Evolutionary conservation across 2,329 filamentous ascomycete genomes (phyloP).

Genomic region (Diaporthe vaccinii): DNA sequence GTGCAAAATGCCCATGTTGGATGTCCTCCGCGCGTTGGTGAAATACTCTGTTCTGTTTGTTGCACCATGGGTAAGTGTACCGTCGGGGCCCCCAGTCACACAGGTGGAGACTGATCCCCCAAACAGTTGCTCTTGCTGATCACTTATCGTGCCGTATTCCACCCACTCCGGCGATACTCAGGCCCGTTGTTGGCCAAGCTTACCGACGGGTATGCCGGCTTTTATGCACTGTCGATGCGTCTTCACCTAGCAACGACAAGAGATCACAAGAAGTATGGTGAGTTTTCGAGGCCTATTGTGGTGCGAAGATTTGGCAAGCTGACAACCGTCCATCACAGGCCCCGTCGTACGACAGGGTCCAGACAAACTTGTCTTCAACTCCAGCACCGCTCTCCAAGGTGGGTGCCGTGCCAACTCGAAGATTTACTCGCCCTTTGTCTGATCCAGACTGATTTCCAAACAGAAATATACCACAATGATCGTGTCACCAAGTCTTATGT

Average conservation of each 20-base stretch:
- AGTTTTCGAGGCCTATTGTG: neutral
- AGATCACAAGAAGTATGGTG: slow-evolving; percentile 22
- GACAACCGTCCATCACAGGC: neutral
- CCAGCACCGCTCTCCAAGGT: neutral
- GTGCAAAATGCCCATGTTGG: neutral
- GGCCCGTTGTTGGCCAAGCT: slow-evolving; percentile 14
- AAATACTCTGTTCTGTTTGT: neutral
- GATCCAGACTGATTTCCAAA: neutral
- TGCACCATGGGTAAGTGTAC: neutral
- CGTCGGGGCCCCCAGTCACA: neutral
- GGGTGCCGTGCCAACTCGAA: neutral
- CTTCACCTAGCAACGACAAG: neutral
- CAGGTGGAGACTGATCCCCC: neutral
- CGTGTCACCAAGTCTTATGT: slow-evolving; percentile 21
- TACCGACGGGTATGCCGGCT: slow-evolving; percentile 9
- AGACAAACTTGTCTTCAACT: slow-evolving; percentile 28
- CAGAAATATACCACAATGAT: slow-evolving; percentile 22
- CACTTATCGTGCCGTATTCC: neutral
- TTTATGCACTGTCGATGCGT: neutral
- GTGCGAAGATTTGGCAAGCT: neutral
- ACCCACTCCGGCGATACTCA: neutral
- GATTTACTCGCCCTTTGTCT: neutral
- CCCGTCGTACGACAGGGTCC: slow-evolving; percentile 1
- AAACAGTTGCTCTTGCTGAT: neutral
- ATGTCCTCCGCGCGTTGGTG: neutral